Base-by-base conservation (phyloP, 2,329 filamentous ascomycete genomes). In the Sphaceloma murrayae region DNA sequence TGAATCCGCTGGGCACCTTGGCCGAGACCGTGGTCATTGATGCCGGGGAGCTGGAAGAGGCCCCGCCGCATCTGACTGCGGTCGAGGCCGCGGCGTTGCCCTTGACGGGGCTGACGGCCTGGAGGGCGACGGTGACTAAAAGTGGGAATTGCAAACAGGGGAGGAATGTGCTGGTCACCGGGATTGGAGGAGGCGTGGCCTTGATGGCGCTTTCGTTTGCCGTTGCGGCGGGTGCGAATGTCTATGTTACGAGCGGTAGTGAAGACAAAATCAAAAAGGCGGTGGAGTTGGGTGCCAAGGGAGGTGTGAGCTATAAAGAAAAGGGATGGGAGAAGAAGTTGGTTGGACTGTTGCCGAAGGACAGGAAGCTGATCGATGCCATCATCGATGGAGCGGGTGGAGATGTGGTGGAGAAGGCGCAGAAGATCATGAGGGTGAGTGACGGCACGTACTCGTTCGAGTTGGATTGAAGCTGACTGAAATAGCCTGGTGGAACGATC, bases 321-420 rank as follows among this genome's bases (percentile, higher is more conserved):
- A 69, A 77, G 19, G 77, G 69, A 1, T 96, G 89, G 89, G 85
- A 94, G 47, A 83, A 81, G 70, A 77, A 82, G 56, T 65, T 95
- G 46, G 62, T 58, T 43, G 62, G 63, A 34, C 57, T 79, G 54
- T 66, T 94, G 18, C 77, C 83, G 0, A 62, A 67, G 30, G 77
- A 82, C 34, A 71, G 79, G 51, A 77, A 78, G 43, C 84, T 72
- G 51, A 57, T 91, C 5, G 91, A 96, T 63, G 80, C 82, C 14
- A 80, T 96, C 36, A 74, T 96, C 52, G 91, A 96, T 63, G 89
- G 91, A 2, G 88, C 89, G 0, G 89, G 89, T 2, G 88, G 86
- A 1, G 81, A 93, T 63, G 71, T 94, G 32, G 74, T 94, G n/a
- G 67, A 71, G 27, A 82, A 79, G 59, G 74, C 76, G 1, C 66